Base-by-base conservation (phyloP, 768 basidiomycete species). In the Scleroderma bovista region DNA sequence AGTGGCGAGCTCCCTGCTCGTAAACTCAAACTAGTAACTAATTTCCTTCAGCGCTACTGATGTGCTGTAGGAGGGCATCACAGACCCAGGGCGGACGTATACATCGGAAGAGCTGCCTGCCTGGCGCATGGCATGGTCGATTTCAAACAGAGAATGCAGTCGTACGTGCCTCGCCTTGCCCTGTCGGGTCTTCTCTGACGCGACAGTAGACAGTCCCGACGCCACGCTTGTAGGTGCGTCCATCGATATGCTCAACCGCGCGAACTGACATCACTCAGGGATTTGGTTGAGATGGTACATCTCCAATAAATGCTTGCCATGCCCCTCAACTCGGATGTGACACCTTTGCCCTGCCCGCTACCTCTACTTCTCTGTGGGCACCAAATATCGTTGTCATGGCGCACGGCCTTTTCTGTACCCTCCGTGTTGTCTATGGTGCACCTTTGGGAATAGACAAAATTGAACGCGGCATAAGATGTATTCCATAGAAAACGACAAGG, bases 11-110 rank as follows among this genome's bases (percentile, higher is more conserved):
- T 0, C 93, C 94, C 72, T 98, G 12, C 74, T 88, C 48, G 70
- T 98, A 56, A 86, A 97, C 65, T 94, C 93, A 3, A 97, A 96
- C 61, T 97, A 93, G 94, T 97, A 93, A 94, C 72, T 96, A 19
- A 75, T 89, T 2, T 88, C 93, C 63, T 71, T 76, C 38, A 84
- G 94, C 53, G 93, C 96, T 67, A 61, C 75, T 2, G 70, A 60
- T 17, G 75, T 88, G 38, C 92, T 84, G 8, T 66, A 61, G 7
- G 43, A 59, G 1, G 64, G 69, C 6, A 48, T 67, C 24, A 56
- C 49, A 1, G 58, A 56, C 48, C 38, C 31, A 13, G 58, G 60
- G 48, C 65, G 60, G n/a, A 68, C 68, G 34, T 69, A 86, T 44
- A 88, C 84, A 70, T 94, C 44, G 76, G 87, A 60, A 74, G 91